A percentile compares a stretch with the other conserved stretches of the same genome.
These are phyloP conservation scores for Haematococcus sp. DNA, from an alignment of 139 green algal genomes.

Conservation along the genomic window DNA sequence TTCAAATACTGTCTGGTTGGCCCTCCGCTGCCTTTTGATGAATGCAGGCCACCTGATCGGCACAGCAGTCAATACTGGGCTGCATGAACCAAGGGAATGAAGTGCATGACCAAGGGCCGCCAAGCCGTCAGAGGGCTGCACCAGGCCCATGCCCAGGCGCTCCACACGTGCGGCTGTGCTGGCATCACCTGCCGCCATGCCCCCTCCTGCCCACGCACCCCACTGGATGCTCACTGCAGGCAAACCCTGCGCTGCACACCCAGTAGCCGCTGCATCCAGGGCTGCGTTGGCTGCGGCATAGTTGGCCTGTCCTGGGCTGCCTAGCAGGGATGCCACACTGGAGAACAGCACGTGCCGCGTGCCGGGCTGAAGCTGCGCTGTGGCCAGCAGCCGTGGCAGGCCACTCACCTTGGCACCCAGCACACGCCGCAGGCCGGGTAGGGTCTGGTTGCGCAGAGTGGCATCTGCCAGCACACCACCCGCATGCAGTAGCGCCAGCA, in stretches of 20 bases:
- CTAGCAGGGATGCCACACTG: constrained; percentile 63
- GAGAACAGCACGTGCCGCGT: constrained; percentile 57
- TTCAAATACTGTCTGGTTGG: neutral
- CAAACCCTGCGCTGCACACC: constrained; percentile 23
- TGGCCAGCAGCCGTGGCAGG: constrained; percentile 1
- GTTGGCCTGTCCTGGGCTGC: constrained; percentile 72
- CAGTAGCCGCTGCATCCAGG: constrained; percentile 47
- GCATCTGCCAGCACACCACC: constrained; percentile 58
- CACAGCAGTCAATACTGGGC: constrained; percentile 18
- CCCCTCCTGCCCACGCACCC: constrained; percentile 43
- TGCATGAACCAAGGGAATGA: constrained; percentile 12
- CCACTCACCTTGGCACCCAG: constrained; percentile 46
- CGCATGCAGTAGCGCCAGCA: constrained; percentile 45
- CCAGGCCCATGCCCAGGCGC: constrained; percentile 49
- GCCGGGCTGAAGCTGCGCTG: constrained; percentile 26
- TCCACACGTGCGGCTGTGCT: constrained; percentile 41
- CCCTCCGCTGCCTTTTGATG: neutral
- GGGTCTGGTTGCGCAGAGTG: constrained; percentile 34
- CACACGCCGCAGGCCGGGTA: constrained; percentile 22
- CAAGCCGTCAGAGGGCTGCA: constrained; percentile 41
- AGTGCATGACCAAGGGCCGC: constrained; percentile 28
- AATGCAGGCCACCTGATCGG: constrained; percentile 38
- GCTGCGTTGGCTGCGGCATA: constrained; percentile 75
- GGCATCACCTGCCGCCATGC: constrained; percentile 34
- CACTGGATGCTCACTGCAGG: constrained; percentile 58